These are phyloP conservation scores for Entomortierella beljakovae DNA, from an alignment of 192 early-diverging fungal species.

Conservation along the genomic window DNA sequence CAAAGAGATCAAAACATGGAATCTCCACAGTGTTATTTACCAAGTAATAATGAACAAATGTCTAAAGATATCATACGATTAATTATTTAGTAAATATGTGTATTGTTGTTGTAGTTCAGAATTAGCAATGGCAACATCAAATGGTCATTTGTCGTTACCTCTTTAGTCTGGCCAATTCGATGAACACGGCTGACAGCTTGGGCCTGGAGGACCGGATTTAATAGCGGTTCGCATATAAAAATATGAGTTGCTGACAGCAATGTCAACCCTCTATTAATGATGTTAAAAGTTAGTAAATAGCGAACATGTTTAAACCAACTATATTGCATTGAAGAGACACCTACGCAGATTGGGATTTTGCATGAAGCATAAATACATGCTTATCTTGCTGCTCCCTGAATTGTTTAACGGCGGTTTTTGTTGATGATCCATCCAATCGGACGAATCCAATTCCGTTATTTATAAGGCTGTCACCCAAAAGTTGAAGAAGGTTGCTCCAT, in stretches of 20 bases:
- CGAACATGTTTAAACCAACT: neutral
- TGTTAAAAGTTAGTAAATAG: neutral
- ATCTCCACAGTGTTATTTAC: conserved; percentile 24
- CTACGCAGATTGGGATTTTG: conserved; percentile 57
- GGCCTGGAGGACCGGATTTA: conserved; percentile 54
- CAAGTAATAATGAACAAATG: conserved; percentile 41
- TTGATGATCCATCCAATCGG: conserved; percentile 30
- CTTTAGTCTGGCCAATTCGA: conserved; percentile 56
- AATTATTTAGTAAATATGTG: neutral
- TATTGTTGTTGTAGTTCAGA: too few relatives aligned
- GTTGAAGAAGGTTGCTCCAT: conserved; percentile 47
- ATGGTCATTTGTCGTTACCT: conserved; percentile 21
- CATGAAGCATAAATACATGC: conserved; percentile 56
- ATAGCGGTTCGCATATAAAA: conserved; percentile 57
- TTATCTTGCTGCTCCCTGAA: conserved; percentile 42
- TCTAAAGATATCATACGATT: conserved; percentile 9
- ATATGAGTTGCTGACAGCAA: conserved; percentile 50
- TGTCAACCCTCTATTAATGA: conserved; percentile 50
- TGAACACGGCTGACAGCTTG: conserved; percentile 61
- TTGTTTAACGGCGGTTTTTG: conserved; percentile 31
- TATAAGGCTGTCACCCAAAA: conserved; percentile 36
- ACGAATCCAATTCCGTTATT: conserved; percentile 56
- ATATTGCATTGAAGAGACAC: neutral
- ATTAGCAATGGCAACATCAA: too few relatives aligned
- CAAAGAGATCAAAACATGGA: conserved; percentile 35